These are phyloP conservation scores for Sclerospora graminicola DNA, from an alignment of 352 stramenopile species.

Conservation along the genomic window DNA sequence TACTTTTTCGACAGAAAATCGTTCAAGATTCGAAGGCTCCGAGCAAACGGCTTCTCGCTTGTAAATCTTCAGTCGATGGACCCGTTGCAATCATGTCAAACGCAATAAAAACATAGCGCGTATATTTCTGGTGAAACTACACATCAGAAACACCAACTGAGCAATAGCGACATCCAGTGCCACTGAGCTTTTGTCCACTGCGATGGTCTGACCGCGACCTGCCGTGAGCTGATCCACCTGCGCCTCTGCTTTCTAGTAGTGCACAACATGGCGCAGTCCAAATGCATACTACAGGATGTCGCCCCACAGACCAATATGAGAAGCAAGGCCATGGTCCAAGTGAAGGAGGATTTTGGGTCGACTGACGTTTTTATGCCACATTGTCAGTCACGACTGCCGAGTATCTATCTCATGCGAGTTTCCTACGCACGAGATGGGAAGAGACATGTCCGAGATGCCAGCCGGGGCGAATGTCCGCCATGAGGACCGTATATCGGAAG, in stretches of 20 bases:
- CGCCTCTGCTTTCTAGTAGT: conserved; percentile 66
- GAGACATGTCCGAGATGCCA: conserved; percentile 47
- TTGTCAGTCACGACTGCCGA: conserved; percentile 77
- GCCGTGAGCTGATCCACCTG: conserved; percentile 65
- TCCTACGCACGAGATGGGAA: conserved; percentile 40
- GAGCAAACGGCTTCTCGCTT: conserved; percentile 70
- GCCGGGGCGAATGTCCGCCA: conserved; percentile 61
- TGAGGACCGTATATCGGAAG: conserved; percentile 68
- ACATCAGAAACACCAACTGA: conserved; percentile 31
- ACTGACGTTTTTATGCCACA: conserved; percentile 84
- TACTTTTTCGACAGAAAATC: conserved; percentile 81
- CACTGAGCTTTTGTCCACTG: conserved; percentile 49
- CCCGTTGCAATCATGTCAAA: conserved; percentile 87
- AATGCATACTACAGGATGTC: conserved; percentile 74
- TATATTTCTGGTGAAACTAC: conserved; percentile 73
- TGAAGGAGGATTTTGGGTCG: conserved; percentile 71
- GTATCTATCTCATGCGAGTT: conserved; percentile 81
- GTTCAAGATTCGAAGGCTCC: conserved; percentile 69
- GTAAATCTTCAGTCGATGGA: conserved; percentile 48
- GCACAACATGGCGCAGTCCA: conserved; percentile 64
- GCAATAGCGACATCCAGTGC: conserved; percentile 68
- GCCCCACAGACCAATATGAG: conserved; percentile 44
- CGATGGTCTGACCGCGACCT: conserved; percentile 56
- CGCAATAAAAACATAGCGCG: conserved; percentile 82
- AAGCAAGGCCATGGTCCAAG: conserved; percentile 42